Percentiles rank a stretch among this genome's conserved stretches.
Evolutionary conservation across 2,329 filamentous ascomycete genomes (phyloP).

Genomic region (Alternaria triticina): DNA sequence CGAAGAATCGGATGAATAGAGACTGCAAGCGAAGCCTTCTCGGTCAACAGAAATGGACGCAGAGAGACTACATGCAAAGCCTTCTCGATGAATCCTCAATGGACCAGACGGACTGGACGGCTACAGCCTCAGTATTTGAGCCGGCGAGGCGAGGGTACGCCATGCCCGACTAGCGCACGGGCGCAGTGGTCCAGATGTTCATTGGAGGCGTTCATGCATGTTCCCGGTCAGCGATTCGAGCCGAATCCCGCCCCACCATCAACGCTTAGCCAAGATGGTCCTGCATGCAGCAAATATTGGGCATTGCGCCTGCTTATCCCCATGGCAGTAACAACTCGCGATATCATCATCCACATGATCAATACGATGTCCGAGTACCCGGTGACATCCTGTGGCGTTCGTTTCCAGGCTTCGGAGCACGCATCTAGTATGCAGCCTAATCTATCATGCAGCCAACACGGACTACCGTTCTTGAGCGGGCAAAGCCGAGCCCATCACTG

Average conservation of each 20-base stretch:
- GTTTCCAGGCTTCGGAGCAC: background rate
- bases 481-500: background rate
- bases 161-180: background rate
- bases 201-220: constrained; percentile 1
- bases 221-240: background rate
- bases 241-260: background rate
- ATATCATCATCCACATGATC: background rate
- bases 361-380: background rate
- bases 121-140: background rate
- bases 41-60: background rate
- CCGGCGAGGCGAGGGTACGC: background rate
- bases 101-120: background rate
- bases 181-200: background rate
- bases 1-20: background rate
- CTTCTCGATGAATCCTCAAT: background rate
- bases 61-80: background rate
- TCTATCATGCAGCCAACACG: background rate
- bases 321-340: background rate
- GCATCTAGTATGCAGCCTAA: background rate
- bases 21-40: background rate
- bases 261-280: background rate
- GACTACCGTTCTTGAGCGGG: background rate
- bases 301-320: background rate
- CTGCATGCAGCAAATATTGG: constrained; percentile 5
- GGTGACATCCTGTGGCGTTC: background rate